A percentile compares a stretch with the other conserved stretches of the same genome.
Conservation (phyloP, 2,329 filamentous ascomycete species). For the Fusarium sp. region DNA sequence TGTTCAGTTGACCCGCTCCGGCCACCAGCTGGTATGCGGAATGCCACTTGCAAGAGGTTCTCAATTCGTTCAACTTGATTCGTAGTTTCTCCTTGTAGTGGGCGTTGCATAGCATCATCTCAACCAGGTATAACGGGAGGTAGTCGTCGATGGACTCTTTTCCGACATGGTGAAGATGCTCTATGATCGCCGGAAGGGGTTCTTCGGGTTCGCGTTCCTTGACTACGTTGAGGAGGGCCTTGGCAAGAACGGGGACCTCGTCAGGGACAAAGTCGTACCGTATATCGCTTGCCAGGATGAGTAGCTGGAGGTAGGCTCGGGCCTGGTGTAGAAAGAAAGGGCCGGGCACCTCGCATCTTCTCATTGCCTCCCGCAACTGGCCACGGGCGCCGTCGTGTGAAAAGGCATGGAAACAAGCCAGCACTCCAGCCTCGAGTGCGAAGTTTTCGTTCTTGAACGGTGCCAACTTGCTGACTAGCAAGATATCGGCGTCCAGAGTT, state of each 20-base stretch:
- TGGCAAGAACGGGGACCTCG: background rate
- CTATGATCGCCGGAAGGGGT: constrained; percentile 5
- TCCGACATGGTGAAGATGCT: constrained; percentile 7
- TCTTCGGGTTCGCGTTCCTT: background rate
- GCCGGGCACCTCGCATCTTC: background rate
- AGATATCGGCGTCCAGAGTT: constrained; percentile 13
- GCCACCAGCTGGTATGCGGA: constrained; percentile 9
- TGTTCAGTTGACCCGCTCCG: background rate
- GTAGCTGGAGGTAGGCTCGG: constrained; percentile 22
- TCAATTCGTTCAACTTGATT: constrained; percentile 3
- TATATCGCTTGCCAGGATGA: constrained; percentile 10
- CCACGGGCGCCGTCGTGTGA: constrained; percentile 3
- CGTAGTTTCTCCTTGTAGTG: constrained; percentile 12
- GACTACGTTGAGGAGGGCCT: constrained; percentile 13
- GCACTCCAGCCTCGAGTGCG: constrained; percentile 10
- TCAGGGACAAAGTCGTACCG: background rate
- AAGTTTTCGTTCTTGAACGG: constrained; percentile 10
- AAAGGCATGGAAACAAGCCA: constrained; percentile 23
- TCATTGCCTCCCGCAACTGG: constrained; percentile 5
- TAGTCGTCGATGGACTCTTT: constrained; percentile 14
- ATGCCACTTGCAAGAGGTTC: constrained; percentile 2
- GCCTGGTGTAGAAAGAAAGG: constrained; percentile 9
- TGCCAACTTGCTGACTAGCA: constrained; percentile 4
- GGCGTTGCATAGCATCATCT: constrained; percentile 4
- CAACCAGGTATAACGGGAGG: constrained; percentile 10